These are phyloP conservation scores for Antitrichia curtipendula DNA, from an alignment of 225 moss, liverwort and hornwort species.

Conservation along the genomic window DNA sequence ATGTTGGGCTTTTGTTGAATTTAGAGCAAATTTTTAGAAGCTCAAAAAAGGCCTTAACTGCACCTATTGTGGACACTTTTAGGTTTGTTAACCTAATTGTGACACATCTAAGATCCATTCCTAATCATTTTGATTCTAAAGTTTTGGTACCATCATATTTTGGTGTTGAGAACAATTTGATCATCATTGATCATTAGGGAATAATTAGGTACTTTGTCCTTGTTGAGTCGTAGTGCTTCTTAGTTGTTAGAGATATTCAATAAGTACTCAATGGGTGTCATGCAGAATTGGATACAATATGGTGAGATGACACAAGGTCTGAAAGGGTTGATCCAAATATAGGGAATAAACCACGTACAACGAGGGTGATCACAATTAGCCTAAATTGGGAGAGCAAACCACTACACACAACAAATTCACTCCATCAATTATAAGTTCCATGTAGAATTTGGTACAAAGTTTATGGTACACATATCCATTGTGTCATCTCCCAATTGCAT, in stretches of 20 bases:
- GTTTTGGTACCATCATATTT: not conserved
- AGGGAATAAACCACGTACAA: not conserved
- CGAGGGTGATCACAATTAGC: not conserved
- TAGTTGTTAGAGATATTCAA: not conserved
- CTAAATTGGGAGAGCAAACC: not conserved
- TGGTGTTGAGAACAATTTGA: not conserved
- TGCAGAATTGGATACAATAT: not conserved
- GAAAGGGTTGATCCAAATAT: not conserved
- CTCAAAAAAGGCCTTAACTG: too few relatives aligned
- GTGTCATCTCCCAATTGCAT: not conserved
- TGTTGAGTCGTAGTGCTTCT: fast-evolving
- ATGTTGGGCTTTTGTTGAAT: too few relatives aligned
- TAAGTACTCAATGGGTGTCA: not conserved
- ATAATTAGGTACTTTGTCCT: not conserved
- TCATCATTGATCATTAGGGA: not conserved
- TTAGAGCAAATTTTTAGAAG: too few relatives aligned
- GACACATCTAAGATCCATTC: not conserved
- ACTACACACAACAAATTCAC: not conserved
- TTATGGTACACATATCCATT: not conserved
- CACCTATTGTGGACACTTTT: not conserved
- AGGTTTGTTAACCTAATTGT: not conserved
- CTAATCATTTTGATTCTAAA: not conserved
- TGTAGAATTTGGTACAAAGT: not conserved
- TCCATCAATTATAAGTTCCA: not conserved
- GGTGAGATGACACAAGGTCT: not conserved